Conservation (phyloP, 106 monocot genomes). For the Dendrobium huoshanense region DNA sequence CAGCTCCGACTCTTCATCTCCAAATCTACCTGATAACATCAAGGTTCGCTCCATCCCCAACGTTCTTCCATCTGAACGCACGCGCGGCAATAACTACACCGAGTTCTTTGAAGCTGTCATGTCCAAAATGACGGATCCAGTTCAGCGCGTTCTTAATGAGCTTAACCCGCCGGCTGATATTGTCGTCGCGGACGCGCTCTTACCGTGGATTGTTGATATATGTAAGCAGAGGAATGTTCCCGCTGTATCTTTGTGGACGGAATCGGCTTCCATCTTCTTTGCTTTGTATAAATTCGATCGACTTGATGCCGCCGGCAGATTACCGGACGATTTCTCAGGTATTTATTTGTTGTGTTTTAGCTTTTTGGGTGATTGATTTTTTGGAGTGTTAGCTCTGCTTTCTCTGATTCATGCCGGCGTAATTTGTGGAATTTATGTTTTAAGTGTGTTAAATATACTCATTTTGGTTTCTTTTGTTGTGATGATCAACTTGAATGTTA, state of each 20-base stretch:
- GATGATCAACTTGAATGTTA: too few relatives aligned
- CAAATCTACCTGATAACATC: neutral
- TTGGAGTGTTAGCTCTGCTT: neutral
- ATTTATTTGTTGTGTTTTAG: neutral
- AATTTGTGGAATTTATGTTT: neutral
- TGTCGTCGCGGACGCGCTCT: slow-evolving; percentile 27
- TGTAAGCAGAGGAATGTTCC: slow-evolving; percentile 23
- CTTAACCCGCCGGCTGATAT: slow-evolving; percentile 13
- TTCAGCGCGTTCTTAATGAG: slow-evolving; percentile 17
- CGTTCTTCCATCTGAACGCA: slow-evolving; percentile 44
- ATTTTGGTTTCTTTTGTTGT: too few relatives aligned
- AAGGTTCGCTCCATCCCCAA: slow-evolving; percentile 29
- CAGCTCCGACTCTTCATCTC: neutral
- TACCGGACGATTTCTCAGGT: neutral
- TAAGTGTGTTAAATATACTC: too few relatives aligned
- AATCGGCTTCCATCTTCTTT: slow-evolving; percentile 32
- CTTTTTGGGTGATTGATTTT: neutral
- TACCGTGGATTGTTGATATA: slow-evolving; percentile 32
- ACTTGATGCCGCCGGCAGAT: neutral
- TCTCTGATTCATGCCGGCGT: neutral
- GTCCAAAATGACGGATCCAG: slow-evolving; percentile 29
- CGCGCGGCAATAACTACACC: slow-evolving; percentile 16
- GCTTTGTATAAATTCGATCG: slow-evolving; percentile 13
- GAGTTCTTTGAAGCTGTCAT: slow-evolving; percentile 39
- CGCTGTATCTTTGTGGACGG: slow-evolving; percentile 28